A percentile compares a stretch with the other conserved stretches of the same genome.
These are phyloP conservation scores for Irpex sp. DNA, from an alignment of 1,284 basidiomycete genomes.

Conservation along the genomic window DNA sequence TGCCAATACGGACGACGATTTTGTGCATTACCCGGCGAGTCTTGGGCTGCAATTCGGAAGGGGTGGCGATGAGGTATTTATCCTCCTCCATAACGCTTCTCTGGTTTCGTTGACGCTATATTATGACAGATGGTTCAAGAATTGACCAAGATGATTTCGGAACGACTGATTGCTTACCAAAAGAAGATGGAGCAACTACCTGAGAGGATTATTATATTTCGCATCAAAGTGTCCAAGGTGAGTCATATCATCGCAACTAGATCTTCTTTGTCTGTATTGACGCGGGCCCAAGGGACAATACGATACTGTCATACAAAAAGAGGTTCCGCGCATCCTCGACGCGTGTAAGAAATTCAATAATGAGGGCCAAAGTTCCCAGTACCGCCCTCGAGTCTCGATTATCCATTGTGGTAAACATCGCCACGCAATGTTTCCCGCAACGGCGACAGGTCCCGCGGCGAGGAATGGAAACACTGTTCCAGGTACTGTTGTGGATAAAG, in stretches of 20 bases:
- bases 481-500: slow-evolving; percentile 73
- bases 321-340: slow-evolving; percentile 51
- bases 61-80: no score
- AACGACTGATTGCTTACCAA: slow-evolving; percentile 57
- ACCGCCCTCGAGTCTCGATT: slow-evolving; percentile 64
- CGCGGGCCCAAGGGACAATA: slow-evolving; percentile 56
- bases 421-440: slow-evolving; percentile 65
- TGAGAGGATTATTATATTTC: slow-evolving; percentile 63
- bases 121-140: slow-evolving; percentile 59
- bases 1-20: slow-evolving; percentile 60
- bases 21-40: slow-evolving; percentile 70
- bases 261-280: no score
- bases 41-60: slow-evolving; percentile 45
- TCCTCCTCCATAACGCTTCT: neutral
- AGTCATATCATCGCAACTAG: slow-evolving; percentile 12
- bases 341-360: slow-evolving; percentile 56
- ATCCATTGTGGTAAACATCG: slow-evolving; percentile 79
- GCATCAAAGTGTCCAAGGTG: slow-evolving; percentile 75
- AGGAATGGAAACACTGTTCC: slow-evolving; percentile 70
- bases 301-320: slow-evolving; percentile 49
- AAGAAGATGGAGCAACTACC: slow-evolving; percentile 52
- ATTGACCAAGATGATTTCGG: slow-evolving; percentile 62
- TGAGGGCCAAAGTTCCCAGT: slow-evolving; percentile 29
- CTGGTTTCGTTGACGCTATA: neutral
- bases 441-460: slow-evolving; percentile 42